Conservation (phyloP, 805 yeast species). For the Sugiyamaella valdiviana region DNA sequence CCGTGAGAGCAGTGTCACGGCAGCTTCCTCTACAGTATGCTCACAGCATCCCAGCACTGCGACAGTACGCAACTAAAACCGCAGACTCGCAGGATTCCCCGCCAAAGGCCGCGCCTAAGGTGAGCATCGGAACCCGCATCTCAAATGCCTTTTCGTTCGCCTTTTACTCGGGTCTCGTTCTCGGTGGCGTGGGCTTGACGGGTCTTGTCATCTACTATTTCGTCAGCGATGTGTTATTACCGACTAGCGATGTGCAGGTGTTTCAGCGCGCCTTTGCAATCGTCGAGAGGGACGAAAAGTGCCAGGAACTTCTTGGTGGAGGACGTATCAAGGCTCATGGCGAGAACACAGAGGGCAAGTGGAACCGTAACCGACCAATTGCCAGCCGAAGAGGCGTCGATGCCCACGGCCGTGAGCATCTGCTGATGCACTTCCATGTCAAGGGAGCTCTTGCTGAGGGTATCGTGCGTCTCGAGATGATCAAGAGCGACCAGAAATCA, state of each 20-base stretch:
- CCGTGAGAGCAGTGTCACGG: too few species aligned
- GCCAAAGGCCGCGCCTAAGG: slow-evolving; percentile 10
- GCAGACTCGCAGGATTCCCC: too few species aligned
- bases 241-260: slow-evolving; percentile 86
- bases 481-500: slow-evolving; percentile 27
- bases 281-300: slow-evolving; percentile 60
- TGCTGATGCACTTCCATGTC: slow-evolving; percentile 80
- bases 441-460: slow-evolving; percentile 64
- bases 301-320: slow-evolving; percentile 51
- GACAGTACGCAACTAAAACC: not conserved
- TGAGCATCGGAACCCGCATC: slow-evolving; percentile 15
- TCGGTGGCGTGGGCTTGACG: slow-evolving; percentile 31
- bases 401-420: slow-evolving; percentile 71
- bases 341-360: slow-evolving; percentile 59
- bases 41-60: not conserved
- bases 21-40: too few species aligned
- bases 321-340: slow-evolving; percentile 79
- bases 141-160: slow-evolving; percentile 29
- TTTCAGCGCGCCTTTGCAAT: slow-evolving; percentile 80
- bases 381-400: slow-evolving; percentile 55
- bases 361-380: slow-evolving; percentile 87
- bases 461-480: slow-evolving; percentile 72
- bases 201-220: slow-evolving; percentile 65
- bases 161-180: slow-evolving; percentile 30
- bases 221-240: slow-evolving; percentile 73